Evolutionary conservation across 805 yeast species (phyloP).

Genomic region (Candida khao-thaluensis): DNA sequence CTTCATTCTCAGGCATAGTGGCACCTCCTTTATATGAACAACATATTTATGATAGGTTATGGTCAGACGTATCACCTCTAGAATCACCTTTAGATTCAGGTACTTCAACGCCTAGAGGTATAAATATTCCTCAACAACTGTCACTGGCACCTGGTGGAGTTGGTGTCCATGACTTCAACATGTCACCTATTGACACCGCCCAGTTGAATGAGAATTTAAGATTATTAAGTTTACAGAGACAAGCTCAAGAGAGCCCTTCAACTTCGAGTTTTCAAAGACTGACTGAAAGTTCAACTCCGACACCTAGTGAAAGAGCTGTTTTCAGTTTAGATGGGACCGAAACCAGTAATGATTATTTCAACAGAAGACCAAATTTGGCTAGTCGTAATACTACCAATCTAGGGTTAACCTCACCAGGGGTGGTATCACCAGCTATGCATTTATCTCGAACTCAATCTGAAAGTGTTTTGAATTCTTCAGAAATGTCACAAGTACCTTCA

Average conservation of each 20-base stretch:
- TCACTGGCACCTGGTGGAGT: constrained; percentile 4
- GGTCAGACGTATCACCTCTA: constrained; percentile 60
- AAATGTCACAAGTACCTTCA: constrained; percentile 74
- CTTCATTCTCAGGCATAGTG: constrained; percentile 44
- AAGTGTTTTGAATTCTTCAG: constrained; percentile 16
- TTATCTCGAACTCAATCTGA: constrained; percentile 60
- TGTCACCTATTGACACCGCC: constrained; percentile 40
- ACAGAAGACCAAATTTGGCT: constrained; percentile 16
- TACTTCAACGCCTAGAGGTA: constrained; percentile 32
- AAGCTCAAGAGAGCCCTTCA: constrained; percentile 29
- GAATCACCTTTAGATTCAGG: constrained; percentile 49
- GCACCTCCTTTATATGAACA: constrained; percentile 87
- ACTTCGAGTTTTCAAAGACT: neutral
- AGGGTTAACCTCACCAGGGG: constrained; percentile 36
- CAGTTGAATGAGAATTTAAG: constrained; percentile 53
- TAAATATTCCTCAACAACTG: neutral
- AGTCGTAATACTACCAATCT: constrained; percentile 4
- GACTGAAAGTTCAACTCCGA: constrained; percentile 11
- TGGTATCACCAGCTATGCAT: constrained; percentile 54
- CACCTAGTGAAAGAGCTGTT: constrained; percentile 28
- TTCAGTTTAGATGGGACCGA: constrained; percentile 35
- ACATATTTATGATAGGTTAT: constrained; percentile 77
- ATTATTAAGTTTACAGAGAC: constrained; percentile 49
- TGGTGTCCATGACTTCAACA: constrained; percentile 13
- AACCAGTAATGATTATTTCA: constrained; percentile 33